Evolutionary conservation across 2,329 filamentous ascomycete genomes (phyloP), one percentile per base, ranked within the genome.

Genomic region (Pseudogymnoascus sp.): DNA sequence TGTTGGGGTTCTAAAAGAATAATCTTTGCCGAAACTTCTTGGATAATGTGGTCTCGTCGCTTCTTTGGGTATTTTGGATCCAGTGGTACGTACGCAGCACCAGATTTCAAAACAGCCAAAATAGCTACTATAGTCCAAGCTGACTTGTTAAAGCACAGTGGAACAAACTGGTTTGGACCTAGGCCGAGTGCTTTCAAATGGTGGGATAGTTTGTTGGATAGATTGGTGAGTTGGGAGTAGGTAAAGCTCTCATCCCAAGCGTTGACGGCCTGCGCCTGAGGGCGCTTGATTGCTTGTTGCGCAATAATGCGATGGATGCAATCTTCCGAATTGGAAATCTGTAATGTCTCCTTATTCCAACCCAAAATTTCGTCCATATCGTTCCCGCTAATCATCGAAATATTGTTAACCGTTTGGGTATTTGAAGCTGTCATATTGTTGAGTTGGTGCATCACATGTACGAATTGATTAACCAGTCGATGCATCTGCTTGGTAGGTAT

Each of bases 291-390:
- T 10, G 59, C 65, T 52, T 64, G 63, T 7, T 33, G 29, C 27
- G 45, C 55, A 10, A 66, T 59, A 18, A 66, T 25, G 39, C 61
- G 48, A 37, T 61, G 18, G 40, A 45, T 45, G 10, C 27, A 37
- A 12, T 25, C 31, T 15, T 31, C 5, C 5, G 61, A 62, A 10
- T 62, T 62, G 12, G 25, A 21, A 18, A 60, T 8, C 36, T 9
- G n/a, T 9, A 52, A 15, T 45, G 61, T 59, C n/a, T 61, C 37
- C 25, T 31, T 42, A 18, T 40, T 31, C 33, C 59, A 37, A 12
- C 10, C 18, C 5, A 76, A 72, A 36, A 76, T 70, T 12, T 74
- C 70, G 5, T 77, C 65, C 35, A 75, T 67, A 31, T 73, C 77
- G 27, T 72, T 72, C 18, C 13, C 10, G 40, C 40, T 45, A 55